Base-by-base conservation (phyloP, 139 green algal genomes). In the Pleodorina starrii region DNA sequence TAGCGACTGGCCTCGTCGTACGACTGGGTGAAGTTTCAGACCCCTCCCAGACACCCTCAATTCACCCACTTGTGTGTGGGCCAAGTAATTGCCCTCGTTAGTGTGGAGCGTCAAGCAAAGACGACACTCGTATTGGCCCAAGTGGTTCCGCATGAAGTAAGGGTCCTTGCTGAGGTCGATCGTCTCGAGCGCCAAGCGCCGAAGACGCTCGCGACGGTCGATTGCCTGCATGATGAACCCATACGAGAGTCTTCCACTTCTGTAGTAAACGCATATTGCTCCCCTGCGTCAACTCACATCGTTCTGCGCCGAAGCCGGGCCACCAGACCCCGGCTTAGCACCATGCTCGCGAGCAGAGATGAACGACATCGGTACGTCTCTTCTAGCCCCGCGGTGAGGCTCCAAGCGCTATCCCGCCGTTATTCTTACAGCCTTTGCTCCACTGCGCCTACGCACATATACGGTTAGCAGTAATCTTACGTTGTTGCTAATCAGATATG, bases 51-150 rank as follows among this genome's bases (percentile, higher is more conserved):
- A 5, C 32, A 32, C 69, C 69, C 69, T 12, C 29, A 25, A 32
- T 12, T 25, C 42, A 80, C 87, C 1, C 42, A 94, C 94, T 91
- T 99, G 98, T 4, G 98, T 99, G 92, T 99, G 98, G 11, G 98
- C 98, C 32, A 99, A 92, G 87, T 99, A 99, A 94, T 99, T 99
- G 42, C 98, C 98, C 90, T 99, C 98, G 80, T 99, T 99, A 72
- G 94, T 98, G 93, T 99, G 98, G n/a, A 99, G 91, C 32, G 98
- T 99, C 32, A 99, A 91, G 81, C 98, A 99, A 17, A 99, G 93
- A 38, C 97, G 96, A 93, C 98, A 99, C 90, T 99, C 98, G 85
- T 72, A 89, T 80, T 97, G 96, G 12, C 98, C 98, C 66, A 99
- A 78, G 84, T 99, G 98, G 81, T 99, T 99, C 68, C 97, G 94